These are phyloP conservation scores for Lactarius trivialis DNA, from an alignment of 768 basidiomycete genomes.

Conservation along the genomic window DNA sequence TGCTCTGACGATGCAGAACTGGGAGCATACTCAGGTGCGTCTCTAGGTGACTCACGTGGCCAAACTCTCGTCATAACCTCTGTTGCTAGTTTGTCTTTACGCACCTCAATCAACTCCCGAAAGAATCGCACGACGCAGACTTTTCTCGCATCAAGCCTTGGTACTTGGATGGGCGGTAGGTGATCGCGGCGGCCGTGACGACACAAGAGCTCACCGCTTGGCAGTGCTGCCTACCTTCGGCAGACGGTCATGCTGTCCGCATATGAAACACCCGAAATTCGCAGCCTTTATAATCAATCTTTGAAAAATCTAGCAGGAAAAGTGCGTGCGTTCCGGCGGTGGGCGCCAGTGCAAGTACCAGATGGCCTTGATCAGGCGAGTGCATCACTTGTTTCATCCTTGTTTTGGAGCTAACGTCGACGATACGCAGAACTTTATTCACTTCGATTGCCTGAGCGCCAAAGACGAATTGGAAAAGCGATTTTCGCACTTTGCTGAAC, in stretches of 20 bases:
- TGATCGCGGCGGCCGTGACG: conserved; percentile 14
- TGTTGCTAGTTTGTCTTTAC: conserved; percentile 68
- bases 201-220: not conserved
- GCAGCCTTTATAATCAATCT: conserved; percentile 65
- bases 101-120: conserved; percentile 82
- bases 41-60: not conserved
- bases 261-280: conserved; percentile 85
- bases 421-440: conserved; percentile 51
- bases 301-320: conserved; percentile 86
- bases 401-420: conserved; percentile 5
- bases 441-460: conserved; percentile 64
- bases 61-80: not conserved
- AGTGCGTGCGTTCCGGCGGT: conserved; percentile 59
- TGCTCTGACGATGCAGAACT: conserved; percentile 95
- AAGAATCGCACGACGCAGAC: conserved; percentile 89
- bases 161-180: conserved; percentile 94
- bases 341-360: conserved; percentile 70
- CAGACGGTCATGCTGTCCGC: conserved; percentile 85
- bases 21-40: conserved; percentile 91
- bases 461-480: conserved; percentile 82
- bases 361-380: conserved; percentile 77
- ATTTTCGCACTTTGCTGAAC: conserved; percentile 81
- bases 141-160: conserved; percentile 97
- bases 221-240: conserved; percentile 76
- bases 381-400: not conserved